phyloP scores from a whole-genome alignment of 2,329 filamentous ascomycete genomes.

The Sporothrix dimorphospora region DNA sequence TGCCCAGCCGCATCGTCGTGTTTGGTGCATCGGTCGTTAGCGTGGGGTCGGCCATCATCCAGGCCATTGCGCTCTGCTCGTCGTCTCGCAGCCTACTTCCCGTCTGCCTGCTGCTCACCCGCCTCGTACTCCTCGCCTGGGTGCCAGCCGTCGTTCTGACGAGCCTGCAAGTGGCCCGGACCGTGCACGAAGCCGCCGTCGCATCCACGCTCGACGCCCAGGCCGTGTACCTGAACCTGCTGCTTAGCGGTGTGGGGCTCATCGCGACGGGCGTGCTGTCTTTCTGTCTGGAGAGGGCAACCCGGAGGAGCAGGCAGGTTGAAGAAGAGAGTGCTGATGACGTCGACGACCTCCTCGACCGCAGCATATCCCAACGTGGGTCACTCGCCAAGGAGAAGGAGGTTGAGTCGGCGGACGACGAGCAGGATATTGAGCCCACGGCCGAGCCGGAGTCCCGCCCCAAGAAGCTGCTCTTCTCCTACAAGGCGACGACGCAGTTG shows the following conservation, averaged over 20 bases:
- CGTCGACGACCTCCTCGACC: neutral
- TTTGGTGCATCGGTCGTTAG: slow-evolving; percentile 39
- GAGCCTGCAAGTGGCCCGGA: slow-evolving; percentile 37
- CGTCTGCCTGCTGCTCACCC: slow-evolving; percentile 39
- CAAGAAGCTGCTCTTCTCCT: slow-evolving; percentile 27
- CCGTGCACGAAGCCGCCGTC: slow-evolving; percentile 18
- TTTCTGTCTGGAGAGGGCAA: neutral
- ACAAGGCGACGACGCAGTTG: slow-evolving; percentile 22
- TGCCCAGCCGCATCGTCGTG: slow-evolving; percentile 40
- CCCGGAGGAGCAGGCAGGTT: neutral
- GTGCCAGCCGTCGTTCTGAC: slow-evolving; percentile 39
- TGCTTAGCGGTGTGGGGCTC: slow-evolving; percentile 40
- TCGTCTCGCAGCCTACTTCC: slow-evolving; percentile 39
- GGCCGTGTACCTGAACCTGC: slow-evolving; percentile 39
- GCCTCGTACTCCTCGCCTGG: slow-evolving; percentile 40
- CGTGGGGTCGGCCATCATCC: slow-evolving; percentile 39
- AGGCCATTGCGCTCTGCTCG: slow-evolving; percentile 39
- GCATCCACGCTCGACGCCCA: slow-evolving; percentile 36
- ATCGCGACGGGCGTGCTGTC: neutral
- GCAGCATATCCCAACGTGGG: neutral
- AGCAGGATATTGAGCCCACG: neutral
- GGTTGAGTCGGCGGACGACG: neutral
- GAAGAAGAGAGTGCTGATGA: neutral
- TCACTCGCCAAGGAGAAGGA: neutral
- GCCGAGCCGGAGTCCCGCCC: neutral